Base-by-base conservation (phyloP, 306 rosid species). In the Pyrus pyrifolia region DNA sequence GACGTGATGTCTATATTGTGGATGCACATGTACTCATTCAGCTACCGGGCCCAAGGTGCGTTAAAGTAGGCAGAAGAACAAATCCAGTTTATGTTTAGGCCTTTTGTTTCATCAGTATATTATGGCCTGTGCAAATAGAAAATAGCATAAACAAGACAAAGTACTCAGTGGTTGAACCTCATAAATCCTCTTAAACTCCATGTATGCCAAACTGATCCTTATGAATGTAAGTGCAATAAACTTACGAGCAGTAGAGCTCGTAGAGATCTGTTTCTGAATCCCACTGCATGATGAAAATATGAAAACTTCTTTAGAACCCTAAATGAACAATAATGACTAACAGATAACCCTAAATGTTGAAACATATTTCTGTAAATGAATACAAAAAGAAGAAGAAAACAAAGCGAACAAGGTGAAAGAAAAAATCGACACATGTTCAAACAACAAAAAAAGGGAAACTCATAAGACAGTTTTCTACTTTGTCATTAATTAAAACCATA, bases 141-240 rank as follows among this genome's bases (percentile, higher is more conserved):
- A 62, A 76, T 68, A 71, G 72, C 63, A 59, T 13, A 49, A 5
- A 75, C 14, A 65, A 30, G 19, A 45, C 13, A 76, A 68, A 68
- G 38, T 76, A 70, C 72, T 44, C 40, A 60, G 78, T 67, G 57
- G 74, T 61, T 87, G 83, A 76, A 94, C 98, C 98, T 95, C 95
- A 44, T 89, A 92, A 81, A 92, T 92, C 76, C 97, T 85, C 84
- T 88, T 95, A 68, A 82, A 85, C 83, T 89, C 93, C 98, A 92
- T 92, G 88, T 92, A 92, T 73, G 87, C 85, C 80, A 89, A 83
- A 88, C 98, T 95, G 86, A 85, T 70, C 76, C 83, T 74, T 78
- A 92, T 71, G 81, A 92, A 92, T 83, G 96, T 76, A 58, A 88
- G 85, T 58, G 91, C 98, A 10, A 95, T 80, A 85, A 90, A 90